Evolutionary conservation across 2,329 filamentous ascomycete genomes (phyloP), one percentile per base, ranked within the genome.

Genomic region (Fusarium sp.): DNA sequence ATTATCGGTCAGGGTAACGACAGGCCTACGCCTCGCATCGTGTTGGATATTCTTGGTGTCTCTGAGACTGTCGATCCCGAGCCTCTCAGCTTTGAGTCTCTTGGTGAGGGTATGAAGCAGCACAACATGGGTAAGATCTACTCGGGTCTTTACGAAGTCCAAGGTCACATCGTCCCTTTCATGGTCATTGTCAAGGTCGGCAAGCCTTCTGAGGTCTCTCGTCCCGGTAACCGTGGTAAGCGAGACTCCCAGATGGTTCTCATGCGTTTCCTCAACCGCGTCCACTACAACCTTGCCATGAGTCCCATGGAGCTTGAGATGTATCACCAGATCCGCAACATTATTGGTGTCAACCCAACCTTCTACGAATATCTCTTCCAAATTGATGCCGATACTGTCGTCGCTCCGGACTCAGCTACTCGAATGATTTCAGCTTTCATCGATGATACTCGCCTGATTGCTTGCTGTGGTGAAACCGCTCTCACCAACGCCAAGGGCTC

Each of bases 121-220:
- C 96, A 98, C 86, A 99, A 99, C 83, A 98, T 98, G 95, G 96
- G 93, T 82, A 99, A 99, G 83, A 91, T 98, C 73, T 99, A 99
- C 84, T 98, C 96, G 25, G 96, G 96, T 79, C 87, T 99, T 9
- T 99, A 99, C 81, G 96, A 99, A 83, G 95, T 98, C 11, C 94
- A 98, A 79, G 96, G 96, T 71, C 95, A 99, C 80, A 98, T 99
- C 75, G 96, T 99, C 49, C 96, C 96, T 27, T 99, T 97, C 89
- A 81, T 99, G 81, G 96, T 99, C 57, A 87, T 99, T 49, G 95
- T 98, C 83, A 99, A 99, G 87, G 90, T 98, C 75, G 96, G 96
- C 80, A 99, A 99, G 84, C 94, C 97, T 76, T 98, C 95, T 5
- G 96, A 99, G 82, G 95, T 98, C 72, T 92, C 94, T 25, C 97